Evolutionary conservation across 83 land plant species (phyloP).

Genomic region (Larix sibirica): DNA sequence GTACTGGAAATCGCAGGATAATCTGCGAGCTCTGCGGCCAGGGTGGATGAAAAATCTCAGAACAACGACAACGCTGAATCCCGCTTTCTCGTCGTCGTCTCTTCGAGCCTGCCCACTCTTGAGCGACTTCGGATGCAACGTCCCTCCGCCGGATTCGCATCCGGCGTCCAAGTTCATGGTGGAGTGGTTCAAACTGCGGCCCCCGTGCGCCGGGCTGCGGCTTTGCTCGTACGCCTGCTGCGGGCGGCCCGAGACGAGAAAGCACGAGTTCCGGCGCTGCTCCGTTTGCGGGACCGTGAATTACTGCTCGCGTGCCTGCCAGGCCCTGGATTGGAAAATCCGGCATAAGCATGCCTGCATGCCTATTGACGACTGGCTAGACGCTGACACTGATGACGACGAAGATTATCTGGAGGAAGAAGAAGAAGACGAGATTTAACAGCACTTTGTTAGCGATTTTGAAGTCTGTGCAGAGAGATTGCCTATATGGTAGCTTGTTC

Average conservation of each 20-base stretch:
- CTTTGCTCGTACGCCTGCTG: constrained; percentile 72
- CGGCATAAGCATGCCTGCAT: constrained; percentile 65
- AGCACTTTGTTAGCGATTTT: constrained; percentile 1
- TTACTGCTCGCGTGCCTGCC: constrained; percentile 86
- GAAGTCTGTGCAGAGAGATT: neutral
- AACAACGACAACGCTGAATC: neutral
- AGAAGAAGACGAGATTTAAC: neutral
- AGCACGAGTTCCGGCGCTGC: constrained; percentile 79
- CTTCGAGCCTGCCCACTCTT: constrained; percentile 40
- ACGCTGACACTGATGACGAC: constrained; percentile 24
- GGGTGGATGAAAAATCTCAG: neutral
- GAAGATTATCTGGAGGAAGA: constrained; percentile 19
- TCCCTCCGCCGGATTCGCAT: constrained; percentile 59
- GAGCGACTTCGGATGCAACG: constrained; percentile 72
- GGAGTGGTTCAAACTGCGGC: constrained; percentile 50
- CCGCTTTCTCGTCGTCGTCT: neutral
- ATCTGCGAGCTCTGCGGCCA: neutral
- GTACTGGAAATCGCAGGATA: neutral
- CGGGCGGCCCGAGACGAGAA: constrained; percentile 71
- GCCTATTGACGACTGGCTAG: constrained; percentile 50
- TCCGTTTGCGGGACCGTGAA: constrained; percentile 74
- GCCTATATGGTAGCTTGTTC: too few relatives aligned
- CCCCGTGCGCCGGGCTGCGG: constrained; percentile 29
- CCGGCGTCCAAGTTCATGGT: constrained; percentile 58
- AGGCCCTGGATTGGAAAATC: constrained; percentile 81